A percentile compares a stretch with the other conserved stretches of the same genome.
Evolutionary conservation across 805 yeast species (phyloP).

Genomic region (Candida cerambycidarum): DNA sequence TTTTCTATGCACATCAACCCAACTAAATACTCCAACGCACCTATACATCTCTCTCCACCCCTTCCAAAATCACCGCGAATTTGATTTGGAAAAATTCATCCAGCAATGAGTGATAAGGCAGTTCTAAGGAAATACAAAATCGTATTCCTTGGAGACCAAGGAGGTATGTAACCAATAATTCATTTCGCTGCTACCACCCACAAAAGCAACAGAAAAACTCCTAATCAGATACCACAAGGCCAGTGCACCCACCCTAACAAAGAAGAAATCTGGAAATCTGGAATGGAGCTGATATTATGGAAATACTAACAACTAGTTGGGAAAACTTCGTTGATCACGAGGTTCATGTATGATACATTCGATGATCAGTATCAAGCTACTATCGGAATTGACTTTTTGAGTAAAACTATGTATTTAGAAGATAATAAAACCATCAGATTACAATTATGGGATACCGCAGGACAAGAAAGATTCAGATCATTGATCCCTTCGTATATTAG

Average conservation of each 20-base stretch:
- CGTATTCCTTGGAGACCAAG: constrained; percentile 95
- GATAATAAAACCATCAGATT: constrained; percentile 88
- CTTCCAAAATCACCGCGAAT: too few species aligned
- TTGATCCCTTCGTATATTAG: constrained; percentile 94
- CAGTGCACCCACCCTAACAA: too few species aligned
- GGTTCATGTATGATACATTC: constrained; percentile 97
- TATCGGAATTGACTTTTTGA: constrained; percentile 92
- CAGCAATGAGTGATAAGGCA: constrained; percentile 10
- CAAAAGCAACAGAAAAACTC: too few species aligned
- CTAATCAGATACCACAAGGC: too few species aligned
- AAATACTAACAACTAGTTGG: constrained; percentile 58
- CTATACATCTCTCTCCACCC: too few species aligned
- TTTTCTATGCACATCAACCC: too few species aligned
- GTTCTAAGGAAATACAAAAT: constrained; percentile 71
- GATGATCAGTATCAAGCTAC: constrained; percentile 97
- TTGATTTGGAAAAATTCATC: constrained; percentile 3
- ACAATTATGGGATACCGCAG: constrained; percentile 95
- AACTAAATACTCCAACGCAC: too few species aligned
- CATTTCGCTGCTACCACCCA: too few species aligned
- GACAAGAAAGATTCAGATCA: constrained; percentile 89
- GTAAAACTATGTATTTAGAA: constrained; percentile 92
- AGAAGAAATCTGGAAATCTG: too few species aligned
- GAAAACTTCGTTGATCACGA: constrained; percentile 91
- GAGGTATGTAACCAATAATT: constrained; percentile 46
- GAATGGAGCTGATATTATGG: too few species aligned